Conservation (phyloP, 2,329 filamentous ascomycete species). For the Helminthosporium solani region DNA sequence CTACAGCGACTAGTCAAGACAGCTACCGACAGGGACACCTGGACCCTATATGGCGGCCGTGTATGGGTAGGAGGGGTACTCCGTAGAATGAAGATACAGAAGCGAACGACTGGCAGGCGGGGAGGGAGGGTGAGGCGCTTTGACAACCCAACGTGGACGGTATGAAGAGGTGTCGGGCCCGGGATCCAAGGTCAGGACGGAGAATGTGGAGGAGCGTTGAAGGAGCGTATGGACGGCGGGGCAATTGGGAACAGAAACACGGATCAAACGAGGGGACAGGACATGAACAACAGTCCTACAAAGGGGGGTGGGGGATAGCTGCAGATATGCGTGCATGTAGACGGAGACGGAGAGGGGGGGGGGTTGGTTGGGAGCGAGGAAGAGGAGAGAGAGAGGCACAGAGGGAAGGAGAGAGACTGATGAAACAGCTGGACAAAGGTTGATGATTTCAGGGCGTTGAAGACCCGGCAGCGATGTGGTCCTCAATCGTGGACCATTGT, state of each 20-base stretch:
- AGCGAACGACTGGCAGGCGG: conserved; percentile 1
- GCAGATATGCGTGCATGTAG: too few relatives aligned
- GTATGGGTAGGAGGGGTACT: conserved; percentile 3
- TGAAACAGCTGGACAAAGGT: conserved; percentile 38
- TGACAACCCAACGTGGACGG: not conserved
- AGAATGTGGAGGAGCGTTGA: conserved; percentile 7
- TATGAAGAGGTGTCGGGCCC: conserved; percentile 7
- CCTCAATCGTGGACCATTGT: conserved; percentile 20
- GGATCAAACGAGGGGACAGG: conserved; percentile 42
- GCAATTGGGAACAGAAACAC: conserved; percentile 21
- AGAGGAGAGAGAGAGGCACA: not conserved
- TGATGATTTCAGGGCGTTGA: conserved; percentile 22
- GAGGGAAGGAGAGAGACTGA: conserved; percentile 11
- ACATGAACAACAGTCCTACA: conserved; percentile 24
- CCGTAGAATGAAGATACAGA: conserved; percentile 1
- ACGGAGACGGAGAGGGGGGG: conserved; percentile 20
- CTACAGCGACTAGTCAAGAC: not conserved
- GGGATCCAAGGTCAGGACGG: conserved; percentile 9
- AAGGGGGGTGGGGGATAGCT: conserved; percentile 16
- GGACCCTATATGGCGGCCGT: conserved; percentile 1
- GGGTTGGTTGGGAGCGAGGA: not conserved
- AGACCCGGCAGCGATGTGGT: conserved; percentile 20
- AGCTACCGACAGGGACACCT: not conserved
- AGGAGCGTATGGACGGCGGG: conserved; percentile 29
- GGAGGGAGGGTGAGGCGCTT: not conserved